These are phyloP conservation scores for Nepenthes alata DNA, from an alignment of 179 eudicot species.

Conservation along the genomic window DNA sequence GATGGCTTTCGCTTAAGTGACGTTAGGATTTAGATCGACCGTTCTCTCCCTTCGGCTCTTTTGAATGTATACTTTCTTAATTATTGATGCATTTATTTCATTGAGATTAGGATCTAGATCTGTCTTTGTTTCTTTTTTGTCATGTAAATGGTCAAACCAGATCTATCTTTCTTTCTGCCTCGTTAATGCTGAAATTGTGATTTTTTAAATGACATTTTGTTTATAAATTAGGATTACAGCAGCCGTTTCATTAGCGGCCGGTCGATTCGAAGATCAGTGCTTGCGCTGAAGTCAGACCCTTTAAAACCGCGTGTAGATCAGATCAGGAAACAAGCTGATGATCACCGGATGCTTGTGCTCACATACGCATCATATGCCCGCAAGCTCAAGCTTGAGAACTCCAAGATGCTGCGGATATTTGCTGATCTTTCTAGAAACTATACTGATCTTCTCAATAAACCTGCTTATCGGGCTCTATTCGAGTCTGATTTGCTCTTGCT, in stretches of 20 bases:
- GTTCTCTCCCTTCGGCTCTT: not conserved
- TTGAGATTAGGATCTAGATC: not conserved
- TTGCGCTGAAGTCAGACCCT: constrained; percentile 85
- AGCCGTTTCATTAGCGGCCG: constrained; percentile 17
- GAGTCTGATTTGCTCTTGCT: constrained; percentile 43
- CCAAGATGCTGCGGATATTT: constrained; percentile 64
- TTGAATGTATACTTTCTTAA: not conserved
- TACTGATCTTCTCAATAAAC: constrained; percentile 53
- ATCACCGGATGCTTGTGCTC: constrained; percentile 51
- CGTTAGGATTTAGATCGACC: no score
- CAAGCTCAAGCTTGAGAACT: constrained; percentile 87
- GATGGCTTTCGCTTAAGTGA: no score
- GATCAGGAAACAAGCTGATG: constrained; percentile 79
- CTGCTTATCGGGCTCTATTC: constrained; percentile 30
- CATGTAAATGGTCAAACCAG: not conserved
- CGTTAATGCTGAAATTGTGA: not conserved
- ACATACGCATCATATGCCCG: constrained; percentile 88
- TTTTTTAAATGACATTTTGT: not conserved
- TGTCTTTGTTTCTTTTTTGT: not conserved
- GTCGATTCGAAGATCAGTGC: constrained; percentile 37
- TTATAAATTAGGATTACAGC: constrained; percentile 22
- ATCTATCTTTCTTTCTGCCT: not conserved
- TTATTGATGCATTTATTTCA: not conserved
- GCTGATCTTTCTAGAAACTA: constrained; percentile 60
- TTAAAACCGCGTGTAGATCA: constrained; percentile 77